These are phyloP conservation scores for Trichothecium roseum DNA, from an alignment of 2,329 filamentous ascomycete species.

Conservation along the genomic window DNA sequence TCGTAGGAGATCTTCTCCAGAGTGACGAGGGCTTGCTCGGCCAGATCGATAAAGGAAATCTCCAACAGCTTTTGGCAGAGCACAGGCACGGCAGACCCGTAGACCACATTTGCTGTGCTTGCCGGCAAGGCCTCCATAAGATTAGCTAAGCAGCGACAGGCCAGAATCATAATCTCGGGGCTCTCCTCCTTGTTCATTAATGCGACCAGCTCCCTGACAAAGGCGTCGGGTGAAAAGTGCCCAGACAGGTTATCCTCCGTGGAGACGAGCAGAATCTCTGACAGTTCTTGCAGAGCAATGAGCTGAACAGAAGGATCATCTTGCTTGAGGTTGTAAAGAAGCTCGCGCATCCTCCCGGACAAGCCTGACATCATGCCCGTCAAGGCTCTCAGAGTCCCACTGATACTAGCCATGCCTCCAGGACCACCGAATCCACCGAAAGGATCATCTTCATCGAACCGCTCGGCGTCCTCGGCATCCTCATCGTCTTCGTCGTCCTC, in stretches of 20 bases:
- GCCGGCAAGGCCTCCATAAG: slow-evolving; percentile 93
- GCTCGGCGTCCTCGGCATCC: slow-evolving; percentile 22
- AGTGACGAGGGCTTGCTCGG: slow-evolving; percentile 92
- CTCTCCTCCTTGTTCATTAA: slow-evolving; percentile 95
- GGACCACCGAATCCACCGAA: slow-evolving; percentile 60
- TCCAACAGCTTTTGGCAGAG: slow-evolving; percentile 91
- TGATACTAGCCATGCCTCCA: slow-evolving; percentile 55
- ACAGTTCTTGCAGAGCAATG: slow-evolving; percentile 85
- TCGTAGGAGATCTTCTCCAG: slow-evolving; percentile 96
- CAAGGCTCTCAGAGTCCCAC: slow-evolving; percentile 73
- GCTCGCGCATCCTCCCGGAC: slow-evolving; percentile 67
- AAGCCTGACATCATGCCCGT: slow-evolving; percentile 88
- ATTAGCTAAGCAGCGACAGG: slow-evolving; percentile 91
- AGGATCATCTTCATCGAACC: slow-evolving; percentile 57
- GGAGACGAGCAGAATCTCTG: slow-evolving; percentile 84
- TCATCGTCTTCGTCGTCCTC: slow-evolving; percentile 14
- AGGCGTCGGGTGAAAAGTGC: slow-evolving; percentile 87
- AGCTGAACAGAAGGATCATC: slow-evolving; percentile 86
- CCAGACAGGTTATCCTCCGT: slow-evolving; percentile 95
- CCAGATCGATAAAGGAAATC: slow-evolving; percentile 94
- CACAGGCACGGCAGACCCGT: slow-evolving; percentile 90
- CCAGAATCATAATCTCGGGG: slow-evolving; percentile 92
- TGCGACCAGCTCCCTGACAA: slow-evolving; percentile 85
- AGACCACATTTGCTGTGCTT: slow-evolving; percentile 90
- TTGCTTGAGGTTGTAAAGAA: slow-evolving; percentile 63